Evolutionary conservation across 805 yeast species (phyloP).

Genomic region (Pichia rugopelliculosa): DNA sequence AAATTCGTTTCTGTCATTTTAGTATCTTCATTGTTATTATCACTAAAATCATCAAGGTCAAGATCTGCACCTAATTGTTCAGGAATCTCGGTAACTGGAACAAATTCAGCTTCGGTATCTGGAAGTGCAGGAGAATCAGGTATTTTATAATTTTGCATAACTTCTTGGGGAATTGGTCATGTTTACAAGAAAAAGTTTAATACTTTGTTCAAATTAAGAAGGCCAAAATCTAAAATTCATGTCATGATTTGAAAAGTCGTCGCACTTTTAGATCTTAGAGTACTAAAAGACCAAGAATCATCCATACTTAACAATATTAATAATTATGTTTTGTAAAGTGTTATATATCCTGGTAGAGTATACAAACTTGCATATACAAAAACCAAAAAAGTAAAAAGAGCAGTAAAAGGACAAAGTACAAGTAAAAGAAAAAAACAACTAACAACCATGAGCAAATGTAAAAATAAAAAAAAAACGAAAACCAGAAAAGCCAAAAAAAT

Average conservation of each 20-base stretch:
- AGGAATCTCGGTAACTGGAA: slow-evolving; percentile 7
- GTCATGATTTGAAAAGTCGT: no score
- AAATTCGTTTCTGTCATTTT: background rate
- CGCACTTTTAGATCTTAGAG: no score
- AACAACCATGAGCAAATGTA: background rate
- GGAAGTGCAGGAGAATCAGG: slow-evolving; percentile 6
- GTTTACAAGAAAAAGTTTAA: background rate
- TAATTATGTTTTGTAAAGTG: no score
- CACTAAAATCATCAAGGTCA: slow-evolving; percentile 12
- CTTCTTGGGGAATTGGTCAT: background rate
- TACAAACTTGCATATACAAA: no score
- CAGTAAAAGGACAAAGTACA: no score
- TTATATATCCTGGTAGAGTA: no score
- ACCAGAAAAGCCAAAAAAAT: background rate
- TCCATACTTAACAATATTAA: no score
- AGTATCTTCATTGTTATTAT: slow-evolving; percentile 15
- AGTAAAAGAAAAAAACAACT: background rate
- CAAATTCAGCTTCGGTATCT: background rate
- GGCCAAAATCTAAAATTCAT: no score
- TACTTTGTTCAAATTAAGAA: no score
- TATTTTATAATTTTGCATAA: background rate
- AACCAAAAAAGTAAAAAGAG: background rate
- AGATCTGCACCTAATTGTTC: slow-evolving; percentile 6
- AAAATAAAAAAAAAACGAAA: no score
- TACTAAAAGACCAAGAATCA: no score